Evolutionary conservation across 2,329 filamentous ascomycete genomes (phyloP), one percentile per base, ranked within the genome.

Genomic region (Reticulascus tulasneorum): DNA sequence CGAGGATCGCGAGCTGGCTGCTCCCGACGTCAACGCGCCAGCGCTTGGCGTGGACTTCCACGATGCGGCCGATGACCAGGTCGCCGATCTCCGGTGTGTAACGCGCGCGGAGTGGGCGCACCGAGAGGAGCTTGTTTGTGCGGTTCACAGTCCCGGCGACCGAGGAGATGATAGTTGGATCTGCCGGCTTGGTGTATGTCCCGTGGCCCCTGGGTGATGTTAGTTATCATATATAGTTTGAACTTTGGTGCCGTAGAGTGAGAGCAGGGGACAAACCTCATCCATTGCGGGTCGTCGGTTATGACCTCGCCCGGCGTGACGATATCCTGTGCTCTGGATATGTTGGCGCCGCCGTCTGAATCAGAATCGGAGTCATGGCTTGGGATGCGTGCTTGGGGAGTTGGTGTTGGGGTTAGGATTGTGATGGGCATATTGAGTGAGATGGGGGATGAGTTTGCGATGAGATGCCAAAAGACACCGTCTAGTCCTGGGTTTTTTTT

Each of bases 71-170:
- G 11, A 98, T 83, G 4, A 98, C 87, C 5, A 98, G 74, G 63
- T 98, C 93, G 50, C 93, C 93, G 43, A 98, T 96, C 62, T 96
- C 91, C 21, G 93, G 93, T 3, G 81, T 88, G 68, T 98, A 98
- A 44, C 93, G 84, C 13, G 93, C 90, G 44, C 90, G 87, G 4
- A 98, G 74, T 7, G 93, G 89, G 3, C 84, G 82, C 38, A 98
- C 86, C 3, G 88, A 94, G 47, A 98, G 82, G 30, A 98, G 82
- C 62, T 96, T 97, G 75, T 98, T 98, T 42, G 91, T 97, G 59
- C 90, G 91, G 55, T 85, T 82, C 23, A 97, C 74, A 7, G 84
- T 91, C 53, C 93, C 93, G 7, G 90, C 90, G 21, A 98, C 84
- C 6, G 93, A 94, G 30, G 88, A 90, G 38, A 84, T 79, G 56